Base-by-base conservation (phyloP, 495 filamentous ascomycete species). In the Cudoniella acicularis region DNA sequence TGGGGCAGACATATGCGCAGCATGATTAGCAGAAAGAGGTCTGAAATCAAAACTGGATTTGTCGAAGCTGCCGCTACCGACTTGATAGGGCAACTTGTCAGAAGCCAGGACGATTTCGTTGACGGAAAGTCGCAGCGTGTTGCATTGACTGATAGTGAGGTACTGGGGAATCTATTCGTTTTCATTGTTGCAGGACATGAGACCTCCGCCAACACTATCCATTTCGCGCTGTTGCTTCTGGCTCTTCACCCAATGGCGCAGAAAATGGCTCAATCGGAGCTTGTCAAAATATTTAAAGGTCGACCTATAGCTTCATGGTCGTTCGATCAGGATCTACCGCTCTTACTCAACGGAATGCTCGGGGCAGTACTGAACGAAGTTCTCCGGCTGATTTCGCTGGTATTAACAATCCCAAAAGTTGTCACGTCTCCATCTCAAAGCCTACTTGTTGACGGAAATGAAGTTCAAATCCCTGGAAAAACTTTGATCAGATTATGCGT, bases 121-220 rank as follows among this genome's bases (percentile, higher is more conserved):
- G 22, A 52, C 16, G 45, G 13, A 11, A 51, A 30, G 21, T 20
- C 17, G n/a, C 53, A 48, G 25, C 16, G 1, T 13, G 8, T 53
- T 20, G 21, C 11, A 17, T 47, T 62, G 6, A 52, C 54, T 11
- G 47, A 53, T 26, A 43, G 41, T 22, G 85, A 89, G 43, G 84
- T 90, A 59, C 71, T 87, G 24, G 86, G 84, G 24, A 89, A 90
- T 63, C 82, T 85, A 10, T 89, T 89, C 68, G 78, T 88, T 62
- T 86, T 88, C 68, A 80, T 83, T 40, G 69, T 89, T 10, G 86
- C 87, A 1, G 87, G 87, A 24, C 87, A 89, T 67, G 87, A 89
- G 64, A 87, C 87, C 1, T 83, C 86, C 2, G 85, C 86, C 52
- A 87, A 87, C 68, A 76, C 78, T 1, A 69, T 88, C 10, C 83